Base-by-base conservation (phyloP, 1,139 yeast species). In the Candida labiduridarum region DNA sequence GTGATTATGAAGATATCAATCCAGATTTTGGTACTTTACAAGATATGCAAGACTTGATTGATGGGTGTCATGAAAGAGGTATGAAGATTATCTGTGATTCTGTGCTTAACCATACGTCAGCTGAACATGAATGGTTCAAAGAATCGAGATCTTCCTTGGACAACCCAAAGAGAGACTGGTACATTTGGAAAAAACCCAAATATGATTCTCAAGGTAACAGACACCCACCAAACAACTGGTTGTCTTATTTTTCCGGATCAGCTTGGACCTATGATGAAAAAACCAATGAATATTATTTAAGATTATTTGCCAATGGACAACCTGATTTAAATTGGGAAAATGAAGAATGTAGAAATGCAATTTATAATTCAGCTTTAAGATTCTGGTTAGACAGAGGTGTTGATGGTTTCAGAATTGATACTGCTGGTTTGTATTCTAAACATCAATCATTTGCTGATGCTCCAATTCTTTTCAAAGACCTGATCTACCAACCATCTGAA, bases 241-340 rank as follows among this genome's bases (percentile, higher is more conserved):
- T 59, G 18, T 77, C 84, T 2, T 66, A 66, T 56, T 82, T 81
- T 56, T 72, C 80, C 8, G 84, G 82, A 3, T 70, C 80, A 16
- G 84, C 85, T 5, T 82, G 86, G 86, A 69, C 71, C 49, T 80
- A 69, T 57, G 86, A 82, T 59, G 83, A 78, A 52, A 41, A 49
- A 4, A 79, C 85, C 8, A 72, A 68, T 38, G 84, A 82, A 62
- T 82, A 80, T 66, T 82, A 80, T 62, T 68, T 82, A 54, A 78
- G 74, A 49, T 65, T 80, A 45, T 82, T 80, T 61, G 83, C 84
- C 29, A 63, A 61, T 46, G 63, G 76, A 31, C 86, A 82, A 62
- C 85, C 85, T 14, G 86, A 82, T 58, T 68, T 82, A 56, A 82
- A 82, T 62, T 82, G 86, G 86, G 85, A 81, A 58, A 80, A 74